Evolutionary conservation across 1,139 yeast species (phyloP).

Genomic region (Pichia sp.): DNA sequence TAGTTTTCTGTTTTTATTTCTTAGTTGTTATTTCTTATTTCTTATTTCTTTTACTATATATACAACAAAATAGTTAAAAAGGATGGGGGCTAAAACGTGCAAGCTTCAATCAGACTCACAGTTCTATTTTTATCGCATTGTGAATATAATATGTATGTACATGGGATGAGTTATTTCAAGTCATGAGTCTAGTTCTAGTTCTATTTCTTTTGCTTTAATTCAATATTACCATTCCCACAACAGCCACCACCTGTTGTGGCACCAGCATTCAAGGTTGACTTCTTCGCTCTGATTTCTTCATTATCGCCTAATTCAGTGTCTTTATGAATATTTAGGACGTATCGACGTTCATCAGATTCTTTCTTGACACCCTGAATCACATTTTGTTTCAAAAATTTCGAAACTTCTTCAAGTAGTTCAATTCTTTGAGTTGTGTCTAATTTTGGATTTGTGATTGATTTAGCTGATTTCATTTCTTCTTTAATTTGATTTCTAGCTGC

Average conservation of each 20-base stretch:
- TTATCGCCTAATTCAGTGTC: conserved; percentile 90
- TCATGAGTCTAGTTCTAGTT: background rate
- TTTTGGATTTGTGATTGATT: conserved; percentile 43
- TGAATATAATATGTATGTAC: background rate
- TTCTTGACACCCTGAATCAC: conserved; percentile 75
- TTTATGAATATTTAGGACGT: conserved; percentile 62
- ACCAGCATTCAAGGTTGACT: conserved; percentile 28
- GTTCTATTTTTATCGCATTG: background rate
- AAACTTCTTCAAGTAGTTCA: conserved; percentile 59
- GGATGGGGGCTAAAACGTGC: no score
- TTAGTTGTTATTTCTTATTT: no score
- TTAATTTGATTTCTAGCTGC: conserved; percentile 66
- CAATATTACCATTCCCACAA: conserved; percentile 39
- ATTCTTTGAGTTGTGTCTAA: conserved; percentile 48
- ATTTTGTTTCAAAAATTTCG: conserved; percentile 59
- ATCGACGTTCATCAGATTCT: conserved; percentile 39
- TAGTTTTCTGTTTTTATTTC: background rate
- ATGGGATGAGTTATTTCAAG: background rate
- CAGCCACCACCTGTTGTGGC: conserved; percentile 33
- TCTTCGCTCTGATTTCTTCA: conserved; percentile 44
- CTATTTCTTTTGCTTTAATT: conserved; percentile 14
- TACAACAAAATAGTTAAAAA: background rate
- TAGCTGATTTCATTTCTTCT: conserved; percentile 23
- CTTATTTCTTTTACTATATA: background rate
- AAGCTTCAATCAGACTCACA: no score